Base-by-base conservation (phyloP, 2,329 filamentous ascomycete species). In the Cladophialophora bantiana region DNA sequence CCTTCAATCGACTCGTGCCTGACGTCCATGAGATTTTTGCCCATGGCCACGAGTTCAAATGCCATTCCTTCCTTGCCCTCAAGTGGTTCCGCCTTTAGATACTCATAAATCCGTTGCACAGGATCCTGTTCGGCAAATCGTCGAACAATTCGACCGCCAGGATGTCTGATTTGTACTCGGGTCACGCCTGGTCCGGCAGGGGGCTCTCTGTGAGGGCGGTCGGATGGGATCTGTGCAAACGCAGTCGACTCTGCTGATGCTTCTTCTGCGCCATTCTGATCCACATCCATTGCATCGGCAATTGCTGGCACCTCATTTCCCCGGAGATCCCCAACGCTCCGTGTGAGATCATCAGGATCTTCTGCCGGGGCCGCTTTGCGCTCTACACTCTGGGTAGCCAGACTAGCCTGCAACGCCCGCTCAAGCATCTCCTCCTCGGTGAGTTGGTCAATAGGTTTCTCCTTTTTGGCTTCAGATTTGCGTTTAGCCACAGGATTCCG, bases 341-440 rank as follows among this genome's bases (percentile, higher is more conserved):
- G 92, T 1, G 95, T 98, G 59, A 97, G 83, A 38, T 92, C 89
- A 78, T 99, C 95, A 0, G 94, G 94, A 72, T 98, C 94, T 66
- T 89, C 85, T 7, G 90, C 83, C 74, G 74, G 76, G 69, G 74
- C 76, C 76, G 57, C 75, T 18, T 67, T 64, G 31, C 59, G 56
- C 26, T 66, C 66, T n/a, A 65, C 50, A 18, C 77, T 79, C 40
- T 80, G 81, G 36, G 84, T 86, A 13, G 88, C 89, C 54, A 98
- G 81, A 75, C 94, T 97, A 80, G 96, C 95, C 77, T 94, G 89
- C 75, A 99, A 79, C 0, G 95, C 95, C 86, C 97, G 89, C 78
- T 97, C 91, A 72, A 99, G 82, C 93, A 97, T 96, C 80, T 99
- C 94, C 58, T 98, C 94, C 76, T 99, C 95, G 0, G 93, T 97